Percentiles rank a stretch among this genome's conserved stretches.
These are phyloP conservation scores for Cystoderma amianthinum DNA, from an alignment of 768 basidiomycete species.

Conservation along the genomic window DNA sequence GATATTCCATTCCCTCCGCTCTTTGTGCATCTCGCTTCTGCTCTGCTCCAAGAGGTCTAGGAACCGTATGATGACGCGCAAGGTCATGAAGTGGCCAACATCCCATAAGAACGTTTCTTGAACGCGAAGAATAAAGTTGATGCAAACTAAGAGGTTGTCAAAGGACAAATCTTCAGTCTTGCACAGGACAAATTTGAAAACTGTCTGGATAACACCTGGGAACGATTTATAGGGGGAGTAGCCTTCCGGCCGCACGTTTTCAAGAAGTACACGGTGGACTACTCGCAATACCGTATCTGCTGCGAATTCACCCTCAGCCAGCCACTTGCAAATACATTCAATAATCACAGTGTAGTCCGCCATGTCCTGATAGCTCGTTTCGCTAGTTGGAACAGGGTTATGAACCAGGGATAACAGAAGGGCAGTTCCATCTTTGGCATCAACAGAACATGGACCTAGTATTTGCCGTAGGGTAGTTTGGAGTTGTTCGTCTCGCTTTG, in stretches of 20 bases:
- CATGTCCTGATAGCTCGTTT: constrained; percentile 4
- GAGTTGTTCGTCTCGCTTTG: neutral
- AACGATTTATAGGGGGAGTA: constrained; percentile 1
- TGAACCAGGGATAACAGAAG: constrained; percentile 2
- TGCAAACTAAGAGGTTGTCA: constrained; percentile 1
- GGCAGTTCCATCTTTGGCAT: neutral
- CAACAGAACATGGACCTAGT: constrained; percentile 1
- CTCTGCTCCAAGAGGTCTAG: constrained; percentile 1
- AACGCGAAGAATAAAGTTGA: constrained; percentile 5
- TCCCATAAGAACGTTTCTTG: constrained; percentile 5
- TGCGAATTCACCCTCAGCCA: constrained; percentile 1
- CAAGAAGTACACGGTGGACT: constrained; percentile 2
- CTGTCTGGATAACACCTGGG: neutral
- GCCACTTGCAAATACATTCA: constrained; percentile 2
- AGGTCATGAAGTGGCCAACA: constrained; percentile 3
- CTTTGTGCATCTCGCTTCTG: neutral
- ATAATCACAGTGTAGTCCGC: neutral
- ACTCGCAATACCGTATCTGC: neutral
- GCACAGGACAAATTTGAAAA: constrained; percentile 4
- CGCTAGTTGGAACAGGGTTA: constrained; percentile 1
- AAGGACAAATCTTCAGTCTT: neutral
- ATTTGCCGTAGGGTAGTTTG: neutral
- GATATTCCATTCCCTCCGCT: neutral
- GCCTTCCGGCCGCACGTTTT: constrained; percentile 2
- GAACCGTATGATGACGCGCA: constrained; percentile 3